Evolutionary conservation across 345 rosid genomes (phyloP).

Genomic region (Microthlaspi erraticum): DNA sequence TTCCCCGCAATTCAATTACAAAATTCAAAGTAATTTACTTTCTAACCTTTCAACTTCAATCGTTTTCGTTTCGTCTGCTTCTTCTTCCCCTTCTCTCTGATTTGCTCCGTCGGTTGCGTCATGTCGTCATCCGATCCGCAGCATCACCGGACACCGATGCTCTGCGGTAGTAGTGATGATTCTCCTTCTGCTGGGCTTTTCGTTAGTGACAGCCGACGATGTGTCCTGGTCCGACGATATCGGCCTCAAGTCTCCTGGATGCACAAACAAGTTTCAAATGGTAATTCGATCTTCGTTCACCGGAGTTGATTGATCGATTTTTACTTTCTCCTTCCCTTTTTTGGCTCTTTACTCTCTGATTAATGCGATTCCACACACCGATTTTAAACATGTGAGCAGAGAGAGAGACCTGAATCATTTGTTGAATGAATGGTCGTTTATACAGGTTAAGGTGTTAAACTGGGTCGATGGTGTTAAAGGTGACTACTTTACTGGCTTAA

Average conservation of each 20-base stretch:
- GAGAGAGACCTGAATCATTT: not conserved
- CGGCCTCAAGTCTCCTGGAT: slow-evolving; percentile 47
- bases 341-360: too few relatives aligned
- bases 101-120: slow-evolving; percentile 28
- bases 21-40: too few relatives aligned
- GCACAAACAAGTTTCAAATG: slow-evolving; percentile 56
- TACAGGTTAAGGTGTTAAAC: slow-evolving; percentile 80
- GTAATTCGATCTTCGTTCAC: too few relatives aligned
- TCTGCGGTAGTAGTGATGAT: not conserved
- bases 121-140: slow-evolving; percentile 41
- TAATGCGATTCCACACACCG: too few relatives aligned
- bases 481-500: too few relatives aligned
- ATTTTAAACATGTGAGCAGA: too few relatives aligned
- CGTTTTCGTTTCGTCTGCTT: not conserved
- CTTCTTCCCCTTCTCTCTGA: slow-evolving; percentile 25
- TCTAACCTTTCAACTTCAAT: too few relatives aligned
- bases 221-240: slow-evolving; percentile 44
- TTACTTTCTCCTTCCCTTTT: too few relatives aligned
- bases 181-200: slow-evolving; percentile 24
- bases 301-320: too few relatives aligned
- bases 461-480: slow-evolving; percentile 74
- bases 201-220: slow-evolving; percentile 48
- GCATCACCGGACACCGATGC: slow-evolving; percentile 17
- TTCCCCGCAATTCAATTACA: too few relatives aligned
- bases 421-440: slow-evolving; percentile 1